A percentile compares a stretch with the other conserved stretches of the same genome.
Evolutionary conservation across 257 asterid genomes (phyloP).

Genomic region (Eustoma russellianum): DNA sequence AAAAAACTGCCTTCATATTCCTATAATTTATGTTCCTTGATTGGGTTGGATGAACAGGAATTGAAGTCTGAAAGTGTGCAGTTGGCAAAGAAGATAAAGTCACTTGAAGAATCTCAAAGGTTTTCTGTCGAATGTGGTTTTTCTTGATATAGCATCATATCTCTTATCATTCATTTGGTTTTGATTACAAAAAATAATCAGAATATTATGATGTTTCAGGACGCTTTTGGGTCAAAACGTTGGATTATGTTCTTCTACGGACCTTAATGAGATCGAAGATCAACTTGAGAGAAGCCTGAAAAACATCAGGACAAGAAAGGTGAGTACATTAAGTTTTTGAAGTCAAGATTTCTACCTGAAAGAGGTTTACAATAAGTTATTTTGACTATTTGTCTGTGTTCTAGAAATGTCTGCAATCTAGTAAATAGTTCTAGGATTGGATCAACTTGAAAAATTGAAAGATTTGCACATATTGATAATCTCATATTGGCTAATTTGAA

Average conservation of each 20-base stretch:
- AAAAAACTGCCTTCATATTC: neutral
- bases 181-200: neutral
- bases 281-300: conserved; percentile 55
- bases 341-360: too few relatives aligned
- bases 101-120: conserved; percentile 52
- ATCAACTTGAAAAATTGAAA: too few relatives aligned
- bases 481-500: too few relatives aligned
- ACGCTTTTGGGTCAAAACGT: conserved; percentile 59
- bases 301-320: conserved; percentile 53
- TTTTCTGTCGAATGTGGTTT: conserved; percentile 5
- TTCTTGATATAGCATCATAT: neutral
- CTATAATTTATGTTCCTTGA: neutral
- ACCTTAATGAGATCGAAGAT: conserved; percentile 48
- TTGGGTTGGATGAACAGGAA: conserved; percentile 30
- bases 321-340: too few relatives aligned
- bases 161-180: neutral
- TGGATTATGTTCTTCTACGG: conserved; percentile 39
- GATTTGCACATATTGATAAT: too few relatives aligned
- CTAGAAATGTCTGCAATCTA: too few relatives aligned
- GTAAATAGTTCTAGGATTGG: too few relatives aligned
- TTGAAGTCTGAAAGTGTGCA: conserved; percentile 39
- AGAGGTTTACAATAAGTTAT: too few relatives aligned
- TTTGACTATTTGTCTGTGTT: too few relatives aligned
- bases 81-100: conserved; percentile 51
- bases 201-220: conserved; percentile 19